Conservation (phyloP, 306 rosid species). For the Dicorynia guianensis region DNA sequence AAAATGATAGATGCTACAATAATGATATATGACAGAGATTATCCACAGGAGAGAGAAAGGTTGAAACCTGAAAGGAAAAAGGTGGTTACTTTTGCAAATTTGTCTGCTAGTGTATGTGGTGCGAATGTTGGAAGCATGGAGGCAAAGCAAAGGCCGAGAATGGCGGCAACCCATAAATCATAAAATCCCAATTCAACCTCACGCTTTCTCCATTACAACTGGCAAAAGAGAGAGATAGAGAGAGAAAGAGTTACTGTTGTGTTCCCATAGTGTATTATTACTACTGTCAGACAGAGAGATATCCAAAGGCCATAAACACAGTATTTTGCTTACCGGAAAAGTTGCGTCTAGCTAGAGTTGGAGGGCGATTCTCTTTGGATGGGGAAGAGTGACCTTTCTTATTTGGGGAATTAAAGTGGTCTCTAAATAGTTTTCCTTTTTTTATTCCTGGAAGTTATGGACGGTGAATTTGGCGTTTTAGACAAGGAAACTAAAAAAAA, state of each 20-base stretch:
- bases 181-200: constrained; percentile 51
- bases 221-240: constrained; percentile 13
- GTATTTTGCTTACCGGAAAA: constrained; percentile 31
- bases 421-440: background rate
- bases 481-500: constrained; percentile 42
- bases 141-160: constrained; percentile 74
- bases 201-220: constrained; percentile 37
- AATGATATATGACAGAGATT: constrained; percentile 50
- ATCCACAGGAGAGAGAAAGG: constrained; percentile 3
- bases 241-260: background rate
- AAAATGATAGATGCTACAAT: constrained; percentile 58
- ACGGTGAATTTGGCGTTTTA: constrained; percentile 46
- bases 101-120: constrained; percentile 64
- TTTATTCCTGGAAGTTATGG: constrained; percentile 18
- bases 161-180: constrained; percentile 79
- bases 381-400: constrained; percentile 25
- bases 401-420: constrained; percentile 28
- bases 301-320: constrained; percentile 24
- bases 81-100: constrained; percentile 43
- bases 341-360: constrained; percentile 11
- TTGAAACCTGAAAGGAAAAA: constrained; percentile 21
- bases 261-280: background rate
- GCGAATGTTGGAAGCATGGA: constrained; percentile 97
- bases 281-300: constrained; percentile 19
- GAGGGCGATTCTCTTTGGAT: constrained; percentile 17